phyloP scores from a whole-genome alignment of 768 basidiomycete species.

The Tylopilus cervinicoccineus region DNA sequence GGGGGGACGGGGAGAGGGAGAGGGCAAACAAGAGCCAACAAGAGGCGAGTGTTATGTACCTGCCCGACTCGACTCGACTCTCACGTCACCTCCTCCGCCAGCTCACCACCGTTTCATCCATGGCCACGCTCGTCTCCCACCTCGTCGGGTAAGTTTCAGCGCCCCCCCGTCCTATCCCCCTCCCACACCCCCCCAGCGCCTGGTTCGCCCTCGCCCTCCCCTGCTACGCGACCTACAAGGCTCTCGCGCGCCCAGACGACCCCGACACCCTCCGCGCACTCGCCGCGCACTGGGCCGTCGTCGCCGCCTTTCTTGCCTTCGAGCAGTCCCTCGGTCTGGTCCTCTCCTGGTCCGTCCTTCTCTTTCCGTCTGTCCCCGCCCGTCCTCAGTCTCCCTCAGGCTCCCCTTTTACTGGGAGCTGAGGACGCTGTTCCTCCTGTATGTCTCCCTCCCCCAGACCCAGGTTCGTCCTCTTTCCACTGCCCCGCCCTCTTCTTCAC shows the following conservation, averaged over 20 bases:
- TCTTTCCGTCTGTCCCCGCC: neutral
- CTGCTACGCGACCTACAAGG: conserved; percentile 63
- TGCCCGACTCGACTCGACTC: no score
- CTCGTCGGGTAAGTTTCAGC: conserved; percentile 39
- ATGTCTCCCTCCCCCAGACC: conserved; percentile 65
- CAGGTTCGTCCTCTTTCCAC: conserved; percentile 40
- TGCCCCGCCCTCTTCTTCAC: conserved; percentile 4
- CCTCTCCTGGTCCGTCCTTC: conserved; percentile 53
- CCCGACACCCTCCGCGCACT: conserved; percentile 53
- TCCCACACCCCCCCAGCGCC: conserved; percentile 41
- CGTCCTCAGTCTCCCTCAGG: conserved; percentile 38
- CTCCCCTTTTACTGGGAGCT: conserved; percentile 75
- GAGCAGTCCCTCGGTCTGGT: conserved; percentile 63
- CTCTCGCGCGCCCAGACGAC: conserved; percentile 49
- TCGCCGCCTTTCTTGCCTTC: conserved; percentile 56
- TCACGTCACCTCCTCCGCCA: no score
- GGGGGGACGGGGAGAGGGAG: conserved; percentile 1
- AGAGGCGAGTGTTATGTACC: no score
- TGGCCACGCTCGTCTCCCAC: conserved; percentile 45
- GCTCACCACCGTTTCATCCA: no score
- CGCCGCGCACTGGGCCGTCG: conserved; percentile 61
- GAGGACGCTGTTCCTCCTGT: conserved; percentile 65
- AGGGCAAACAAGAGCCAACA: conserved; percentile 21
- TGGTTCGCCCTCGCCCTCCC: conserved; percentile 72
- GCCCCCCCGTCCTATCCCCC: neutral